Percentiles rank a stretch among this genome's conserved stretches.
phyloP scores from a whole-genome alignment of 2,329 filamentous ascomycete genomes.

The Paraphaeosphaeria sporulosa region DNA sequence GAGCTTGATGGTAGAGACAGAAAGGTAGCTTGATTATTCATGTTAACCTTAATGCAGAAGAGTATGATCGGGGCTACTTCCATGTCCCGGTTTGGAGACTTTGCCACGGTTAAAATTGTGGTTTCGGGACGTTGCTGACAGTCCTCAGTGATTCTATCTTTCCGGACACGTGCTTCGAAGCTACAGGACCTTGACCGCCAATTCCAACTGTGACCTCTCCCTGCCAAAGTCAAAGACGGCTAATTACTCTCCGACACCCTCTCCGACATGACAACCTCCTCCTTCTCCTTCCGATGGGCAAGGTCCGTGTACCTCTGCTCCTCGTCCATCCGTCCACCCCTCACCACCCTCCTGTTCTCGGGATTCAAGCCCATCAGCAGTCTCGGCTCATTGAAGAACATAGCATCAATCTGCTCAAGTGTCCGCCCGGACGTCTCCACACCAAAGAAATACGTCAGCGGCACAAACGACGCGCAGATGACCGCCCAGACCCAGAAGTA shows the following conservation, averaged over 20 bases:
- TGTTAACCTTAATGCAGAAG: too few species aligned
- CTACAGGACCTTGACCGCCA: too few species aligned
- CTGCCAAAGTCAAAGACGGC: too few species aligned
- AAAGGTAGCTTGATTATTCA: too few species aligned
- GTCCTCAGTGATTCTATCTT: too few species aligned
- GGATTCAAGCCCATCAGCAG: background rate
- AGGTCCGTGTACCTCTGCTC: constrained; percentile 1
- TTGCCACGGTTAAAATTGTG: too few species aligned
- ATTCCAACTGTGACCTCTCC: too few species aligned
- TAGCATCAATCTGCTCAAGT: background rate
- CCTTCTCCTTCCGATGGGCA: background rate
- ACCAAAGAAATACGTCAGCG: constrained; percentile 3
- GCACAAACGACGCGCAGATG: constrained; percentile 4
- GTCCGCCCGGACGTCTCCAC: background rate
- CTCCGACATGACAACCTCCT: background rate
- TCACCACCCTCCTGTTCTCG: constrained; percentile 1
- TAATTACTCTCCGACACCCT: background rate
- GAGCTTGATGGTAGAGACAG: background rate
- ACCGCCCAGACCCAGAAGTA: constrained; percentile 5
- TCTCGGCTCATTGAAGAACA: constrained; percentile 1
- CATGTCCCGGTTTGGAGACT: too few species aligned
- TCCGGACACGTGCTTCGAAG: too few species aligned
- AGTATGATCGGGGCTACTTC: too few species aligned
- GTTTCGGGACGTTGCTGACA: too few species aligned
- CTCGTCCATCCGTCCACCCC: background rate